Conservation (phyloP, 208 protist species). For the Leishmania martiniquensis region DNA sequence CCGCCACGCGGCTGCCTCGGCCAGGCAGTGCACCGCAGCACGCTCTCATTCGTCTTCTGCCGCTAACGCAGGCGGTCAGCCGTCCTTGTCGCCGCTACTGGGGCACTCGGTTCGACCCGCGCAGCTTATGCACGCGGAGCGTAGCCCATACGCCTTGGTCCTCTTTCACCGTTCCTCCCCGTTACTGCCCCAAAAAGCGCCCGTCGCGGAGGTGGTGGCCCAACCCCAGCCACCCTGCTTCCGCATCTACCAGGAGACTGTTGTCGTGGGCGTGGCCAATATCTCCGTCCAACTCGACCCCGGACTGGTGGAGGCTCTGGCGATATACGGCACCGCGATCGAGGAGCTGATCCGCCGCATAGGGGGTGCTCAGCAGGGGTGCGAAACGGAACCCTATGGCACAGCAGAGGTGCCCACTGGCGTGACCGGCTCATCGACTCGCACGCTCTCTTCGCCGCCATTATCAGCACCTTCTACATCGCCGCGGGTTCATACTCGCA, state of each 20-base stretch:
- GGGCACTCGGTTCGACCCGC: constrained; percentile 15
- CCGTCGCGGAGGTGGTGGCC: neutral
- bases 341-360: neutral
- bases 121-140: constrained; percentile 30
- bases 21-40: neutral
- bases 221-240: neutral
- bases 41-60: neutral
- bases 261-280: constrained; percentile 33
- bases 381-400: neutral
- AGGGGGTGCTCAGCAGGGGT: neutral
- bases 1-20: constrained; percentile 8
- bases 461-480: neutral
- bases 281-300: constrained; percentile 30
- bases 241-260: constrained; percentile 23
- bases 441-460: neutral
- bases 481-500: neutral
- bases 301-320: constrained; percentile 22
- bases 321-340: constrained; percentile 24
- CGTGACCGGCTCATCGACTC: neutral
- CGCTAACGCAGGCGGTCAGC: neutral
- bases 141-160: constrained; percentile 37
- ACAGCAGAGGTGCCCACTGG: neutral
- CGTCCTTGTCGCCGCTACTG: neutral
- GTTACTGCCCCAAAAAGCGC: constrained; percentile 5
- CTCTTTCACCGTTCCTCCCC: constrained; percentile 25